These are phyloP conservation scores for Hylodesmum podocarpum DNA, from an alignment of 306 rosid species.

Conservation along the genomic window DNA sequence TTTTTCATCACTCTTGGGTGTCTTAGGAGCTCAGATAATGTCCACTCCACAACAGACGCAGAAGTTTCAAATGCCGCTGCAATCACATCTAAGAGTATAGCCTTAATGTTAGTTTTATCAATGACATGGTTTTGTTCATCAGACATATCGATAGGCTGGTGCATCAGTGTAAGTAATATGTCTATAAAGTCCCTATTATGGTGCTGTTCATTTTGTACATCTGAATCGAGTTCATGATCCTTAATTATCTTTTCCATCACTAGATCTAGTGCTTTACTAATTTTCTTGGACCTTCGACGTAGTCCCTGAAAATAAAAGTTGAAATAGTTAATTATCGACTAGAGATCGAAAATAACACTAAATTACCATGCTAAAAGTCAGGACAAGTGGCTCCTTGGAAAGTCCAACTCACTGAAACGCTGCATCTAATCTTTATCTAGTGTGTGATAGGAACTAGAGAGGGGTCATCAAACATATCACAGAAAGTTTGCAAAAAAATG, in stretches of 20 bases:
- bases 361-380: neutral
- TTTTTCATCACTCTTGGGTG: conserved; percentile 44
- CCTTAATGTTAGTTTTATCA: conserved; percentile 39
- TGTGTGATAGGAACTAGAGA: neutral
- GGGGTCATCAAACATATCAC: neutral
- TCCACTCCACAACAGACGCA: conserved; percentile 31
- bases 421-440: neutral
- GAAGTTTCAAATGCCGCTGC: conserved; percentile 34
- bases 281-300: conserved; percentile 3
- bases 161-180: conserved; percentile 29
- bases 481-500: neutral
- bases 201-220: neutral
- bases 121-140: conserved; percentile 29
- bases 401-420: neutral
- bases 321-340: neutral
- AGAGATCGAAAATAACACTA: neutral
- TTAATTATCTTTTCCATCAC: conserved; percentile 33
- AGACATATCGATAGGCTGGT: conserved; percentile 23
- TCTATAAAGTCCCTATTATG: conserved; percentile 22
- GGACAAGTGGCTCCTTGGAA: neutral
- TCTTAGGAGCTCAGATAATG: conserved; percentile 39
- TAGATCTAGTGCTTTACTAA: conserved; percentile 7
- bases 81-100: conserved; percentile 44
- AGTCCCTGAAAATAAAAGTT: neutral
- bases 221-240: conserved; percentile 32